Evolutionary conservation across 2,329 filamentous ascomycete genomes (phyloP).

Genomic region (Arthroderma uncinatum): DNA sequence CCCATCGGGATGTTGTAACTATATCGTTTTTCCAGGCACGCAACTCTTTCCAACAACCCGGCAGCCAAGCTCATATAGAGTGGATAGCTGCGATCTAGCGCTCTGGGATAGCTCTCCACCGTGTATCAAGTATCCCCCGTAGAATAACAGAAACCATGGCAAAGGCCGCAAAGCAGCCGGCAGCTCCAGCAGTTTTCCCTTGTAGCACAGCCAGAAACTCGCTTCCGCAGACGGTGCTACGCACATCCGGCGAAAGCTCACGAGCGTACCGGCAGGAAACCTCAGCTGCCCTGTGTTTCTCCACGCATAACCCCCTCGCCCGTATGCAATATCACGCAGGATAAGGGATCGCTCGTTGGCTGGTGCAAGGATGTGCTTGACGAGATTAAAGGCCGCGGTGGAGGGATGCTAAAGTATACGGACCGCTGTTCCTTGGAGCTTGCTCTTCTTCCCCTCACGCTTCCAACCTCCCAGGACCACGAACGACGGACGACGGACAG

Average conservation of each 20-base stretch:
- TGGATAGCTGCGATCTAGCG: background rate
- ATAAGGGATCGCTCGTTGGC: background rate
- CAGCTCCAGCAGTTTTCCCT: background rate
- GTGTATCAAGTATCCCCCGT: background rate
- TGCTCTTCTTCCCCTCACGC: background rate
- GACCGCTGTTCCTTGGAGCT: background rate
- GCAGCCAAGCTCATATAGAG: background rate
- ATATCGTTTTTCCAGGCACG: background rate
- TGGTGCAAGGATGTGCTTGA: conserved; percentile 1
- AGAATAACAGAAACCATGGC: background rate
- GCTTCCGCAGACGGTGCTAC: background rate
- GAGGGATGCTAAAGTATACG: background rate
- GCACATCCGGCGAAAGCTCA: background rate
- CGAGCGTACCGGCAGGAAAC: background rate
- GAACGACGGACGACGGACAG: too few species aligned
- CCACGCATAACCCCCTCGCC: background rate
- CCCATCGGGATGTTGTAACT: background rate
- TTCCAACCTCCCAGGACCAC: background rate
- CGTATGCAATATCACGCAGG: background rate
- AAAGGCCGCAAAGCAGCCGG: background rate
- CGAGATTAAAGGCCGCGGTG: background rate
- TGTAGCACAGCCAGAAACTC: background rate
- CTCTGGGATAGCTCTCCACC: background rate
- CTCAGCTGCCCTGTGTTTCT: too few species aligned
- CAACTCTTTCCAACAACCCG: background rate